Evolutionary conservation across 2,329 filamentous ascomycete genomes (phyloP), one percentile per base, ranked within the genome.

Genomic region (Aspergillus bombycis): DNA sequence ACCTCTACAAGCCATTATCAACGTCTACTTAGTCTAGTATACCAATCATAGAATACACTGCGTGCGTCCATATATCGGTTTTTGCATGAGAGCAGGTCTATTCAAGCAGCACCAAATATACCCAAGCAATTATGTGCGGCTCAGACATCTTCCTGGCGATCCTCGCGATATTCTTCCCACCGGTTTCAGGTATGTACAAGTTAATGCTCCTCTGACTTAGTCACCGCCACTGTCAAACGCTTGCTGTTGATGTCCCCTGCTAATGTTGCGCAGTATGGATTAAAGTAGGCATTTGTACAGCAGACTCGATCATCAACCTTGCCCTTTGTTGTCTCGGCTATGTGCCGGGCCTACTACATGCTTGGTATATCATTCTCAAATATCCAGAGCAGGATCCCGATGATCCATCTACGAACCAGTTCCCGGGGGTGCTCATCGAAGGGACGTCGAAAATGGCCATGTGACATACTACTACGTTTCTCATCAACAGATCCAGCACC

Each of bases 311-410:
- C 72, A 96, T 99, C 84, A 99, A 99, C 83, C 89, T 98, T 78
- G 90, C 94, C 54, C 92, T 98, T 72, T 95, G 91, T 79, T 77
- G 88, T 60, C 87, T 94, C 26, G 91, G 90, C 72, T 93, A 85
- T 75, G 79, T 98, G 64, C 94, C 94, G 23, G 94, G 94, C 65
- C 90, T 98, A 57, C 82, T 99, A 2, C 95, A 99, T 82, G 88
- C 94, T 67, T 98, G 95, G 94, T 99, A 98, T 85, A 96, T 98
- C 79, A 97, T 99, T 80, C 87, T 92, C 73, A 91, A 92, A 75
- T 92, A 90, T 78, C 95, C 95, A 63, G 94, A 97, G 65, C 79
- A 81, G 70, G 84, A 89, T 63, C 86, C 86, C 77, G 87, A 90
- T 67, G 77, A 82, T 60, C 71, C 70, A 36, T 78, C 83, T 93